Evolutionary conservation across 805 yeast genomes (phyloP), one percentile per base, ranked within the genome.

Genomic region (Wickerhamomyces mucosus): DNA sequence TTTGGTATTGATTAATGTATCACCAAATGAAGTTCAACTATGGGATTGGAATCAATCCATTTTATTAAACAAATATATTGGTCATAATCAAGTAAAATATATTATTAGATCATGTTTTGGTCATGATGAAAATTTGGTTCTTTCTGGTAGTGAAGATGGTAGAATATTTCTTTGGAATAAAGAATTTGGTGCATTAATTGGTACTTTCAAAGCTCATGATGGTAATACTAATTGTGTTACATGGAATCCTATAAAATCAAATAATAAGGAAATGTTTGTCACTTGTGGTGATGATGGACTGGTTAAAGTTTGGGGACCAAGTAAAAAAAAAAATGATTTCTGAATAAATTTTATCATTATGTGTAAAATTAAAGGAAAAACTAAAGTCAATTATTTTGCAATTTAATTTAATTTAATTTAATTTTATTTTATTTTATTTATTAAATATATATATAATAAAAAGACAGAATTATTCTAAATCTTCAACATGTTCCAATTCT

Each of bases 91-190:
- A 50, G 69, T 72, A 18, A 67, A 75, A 17, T 78, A 64, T 45
- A 74, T 85, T 23, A 72, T 88, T 15, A 63, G 94, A 29, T 76
- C 94, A 1, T 69, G 84, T 41, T 77, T 85, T 50, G 94, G 94
- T 0, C 65, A 67, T 35, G 65, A 72, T 37, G 89, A 82, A 42
- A 75, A 76, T 39, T 59, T 82, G 31, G 69, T 84, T 1, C 58
- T 78, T n/a, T 73, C 85, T 41, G 95, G 96, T 1, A 74, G 88
- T 27, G 94, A 82, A 48, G 94, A 86, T 52, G 85, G 85, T 0
- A 62, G 68, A 32, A 65, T 83, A 4, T 84, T 76, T 50, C 61
- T 86, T 3, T 85, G 95, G 94, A 81, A 81, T 46, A 63, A 78
- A 15, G 65, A 67, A 29, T 75, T 75, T 17, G 86, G 92, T 6